Evolutionary conservation across 768 basidiomycete genomes (phyloP), one percentile per base, ranked within the genome.

Genomic region (Tulasnella sp.): DNA sequence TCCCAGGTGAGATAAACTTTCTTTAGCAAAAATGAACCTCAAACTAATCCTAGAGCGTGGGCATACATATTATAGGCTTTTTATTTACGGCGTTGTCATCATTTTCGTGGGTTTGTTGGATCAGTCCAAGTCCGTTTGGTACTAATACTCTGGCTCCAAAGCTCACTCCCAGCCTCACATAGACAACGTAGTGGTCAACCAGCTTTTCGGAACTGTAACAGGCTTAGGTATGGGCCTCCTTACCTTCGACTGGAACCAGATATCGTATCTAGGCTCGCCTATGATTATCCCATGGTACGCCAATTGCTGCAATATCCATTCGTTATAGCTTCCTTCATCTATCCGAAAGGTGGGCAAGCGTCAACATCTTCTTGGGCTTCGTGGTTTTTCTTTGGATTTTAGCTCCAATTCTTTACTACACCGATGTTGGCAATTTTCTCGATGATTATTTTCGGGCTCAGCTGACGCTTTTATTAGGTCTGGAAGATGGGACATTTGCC

Each of bases 211-310:
- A 67, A 88, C 94, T 14, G 83, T 83, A 71, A 88, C 89, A 0
- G 97, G 97, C 0, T 82, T 96, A 58, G 97, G 97, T 11, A 91
- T 97, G 91, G 91, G 93, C 74, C 74, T 96, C 74, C 80, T 98
- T 76, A 97, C 96, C 1, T 97, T 98, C 82, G 97, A 99, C 83
- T 99, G 97, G 97, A 79, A 86, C 84, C 87, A 91, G 80, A 88
- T 93, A 64, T 79, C 87, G 22, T 93, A 88, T 87, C 86, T 91
- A 71, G 89, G 88, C 2, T 89, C 88, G 49, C 92, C 93, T 11
- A 83, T 93, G 70, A 88, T 90, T 84, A 87, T 91, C 52, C 97
- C 97, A 2, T 99, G 97, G 97, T 99, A 96, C 96, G 97, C 96
- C 1, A 89, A 94, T 22, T n/a, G 22, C 11, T 49, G 2, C 22